Evolutionary conservation across 768 basidiomycete species (phyloP).

Genomic region (Trametopsis cervina): DNA sequence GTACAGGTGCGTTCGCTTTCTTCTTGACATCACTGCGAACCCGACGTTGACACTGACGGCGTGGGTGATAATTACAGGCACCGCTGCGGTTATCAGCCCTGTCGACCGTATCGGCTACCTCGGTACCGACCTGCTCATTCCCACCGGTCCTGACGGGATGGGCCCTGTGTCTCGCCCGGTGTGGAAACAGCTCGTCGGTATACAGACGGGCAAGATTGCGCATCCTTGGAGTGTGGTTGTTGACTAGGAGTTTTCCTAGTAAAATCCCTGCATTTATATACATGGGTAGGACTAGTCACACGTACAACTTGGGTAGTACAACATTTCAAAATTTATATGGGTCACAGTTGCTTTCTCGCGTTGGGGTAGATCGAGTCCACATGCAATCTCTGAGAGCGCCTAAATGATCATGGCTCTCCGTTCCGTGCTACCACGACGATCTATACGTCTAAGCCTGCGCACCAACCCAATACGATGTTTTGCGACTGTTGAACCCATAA

Average conservation of each 20-base stretch:
- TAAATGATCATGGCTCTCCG: constrained; percentile 2
- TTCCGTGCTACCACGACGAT: constrained; percentile 2
- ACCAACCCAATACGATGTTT: constrained; percentile 6
- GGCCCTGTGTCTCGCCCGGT: constrained; percentile 54
- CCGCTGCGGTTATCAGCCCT: constrained; percentile 46
- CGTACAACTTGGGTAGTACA: no score
- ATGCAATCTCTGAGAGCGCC: no score
- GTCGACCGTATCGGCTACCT: constrained; percentile 53
- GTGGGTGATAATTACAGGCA: no score
- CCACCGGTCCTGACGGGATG: constrained; percentile 65
- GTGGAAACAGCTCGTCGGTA: constrained; percentile 43
- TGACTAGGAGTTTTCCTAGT: constrained; percentile 14
- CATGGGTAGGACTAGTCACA: no score
- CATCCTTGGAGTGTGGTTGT: constrained; percentile 76
- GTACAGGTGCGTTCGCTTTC: constrained; percentile 25
- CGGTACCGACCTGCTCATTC: constrained; percentile 45
- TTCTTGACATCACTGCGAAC: background rate
- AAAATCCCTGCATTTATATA: background rate
- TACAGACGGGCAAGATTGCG: constrained; percentile 70
- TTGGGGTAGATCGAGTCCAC: no score
- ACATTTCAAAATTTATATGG: no score
- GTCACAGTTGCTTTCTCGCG: no score
- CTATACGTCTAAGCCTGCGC: background rate
- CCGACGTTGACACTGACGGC: constrained; percentile 5
- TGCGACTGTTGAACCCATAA: constrained; percentile 20